Evolutionary conservation across 805 yeast species (phyloP).

Genomic region (Yarrowia bubula): DNA sequence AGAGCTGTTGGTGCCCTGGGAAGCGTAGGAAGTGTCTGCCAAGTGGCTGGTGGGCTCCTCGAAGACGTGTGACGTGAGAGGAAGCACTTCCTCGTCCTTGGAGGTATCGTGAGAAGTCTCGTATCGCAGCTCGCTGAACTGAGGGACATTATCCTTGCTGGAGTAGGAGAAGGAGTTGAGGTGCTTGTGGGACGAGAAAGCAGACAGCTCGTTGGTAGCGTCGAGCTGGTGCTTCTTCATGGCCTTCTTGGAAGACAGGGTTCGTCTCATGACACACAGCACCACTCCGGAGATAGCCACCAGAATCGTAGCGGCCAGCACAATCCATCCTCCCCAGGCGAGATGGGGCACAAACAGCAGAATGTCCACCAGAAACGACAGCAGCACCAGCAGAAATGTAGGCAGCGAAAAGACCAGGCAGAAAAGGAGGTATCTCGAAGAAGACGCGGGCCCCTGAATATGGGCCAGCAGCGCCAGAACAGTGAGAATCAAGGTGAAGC

Average conservation of each 20-base stretch:
- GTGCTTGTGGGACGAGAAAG: conserved; percentile 21
- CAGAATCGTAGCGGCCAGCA: conserved; percentile 64
- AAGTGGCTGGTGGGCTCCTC: background rate
- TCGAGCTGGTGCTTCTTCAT: conserved; percentile 31
- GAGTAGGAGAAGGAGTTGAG: conserved; percentile 19
- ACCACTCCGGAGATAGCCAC: conserved; percentile 63
- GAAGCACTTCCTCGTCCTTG: conserved; percentile 15
- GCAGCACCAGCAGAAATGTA: conserved; percentile 63
- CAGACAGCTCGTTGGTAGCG: conserved; percentile 28
- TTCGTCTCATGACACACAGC: conserved; percentile 70
- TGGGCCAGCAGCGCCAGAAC: conserved; percentile 45
- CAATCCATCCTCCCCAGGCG: conserved; percentile 83
- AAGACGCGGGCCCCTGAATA: conserved; percentile 41
- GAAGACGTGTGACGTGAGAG: conserved; percentile 15
- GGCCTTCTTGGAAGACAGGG: conserved; percentile 43
- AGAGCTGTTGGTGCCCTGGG: conserved; percentile 17
- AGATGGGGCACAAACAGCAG: conserved; percentile 72
- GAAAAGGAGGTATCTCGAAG: conserved; percentile 48
- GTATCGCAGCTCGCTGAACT: conserved; percentile 32
- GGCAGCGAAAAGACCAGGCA: conserved; percentile 62
- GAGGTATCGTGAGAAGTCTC: conserved; percentile 28
- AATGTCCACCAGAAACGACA: conserved; percentile 80
- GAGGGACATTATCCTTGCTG: conserved; percentile 27
- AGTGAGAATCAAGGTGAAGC: conserved; percentile 51
- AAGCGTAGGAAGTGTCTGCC: conserved; percentile 7